Conservation (phyloP, 2,329 filamentous ascomycete genomes). For the Zalaria sp. region DNA sequence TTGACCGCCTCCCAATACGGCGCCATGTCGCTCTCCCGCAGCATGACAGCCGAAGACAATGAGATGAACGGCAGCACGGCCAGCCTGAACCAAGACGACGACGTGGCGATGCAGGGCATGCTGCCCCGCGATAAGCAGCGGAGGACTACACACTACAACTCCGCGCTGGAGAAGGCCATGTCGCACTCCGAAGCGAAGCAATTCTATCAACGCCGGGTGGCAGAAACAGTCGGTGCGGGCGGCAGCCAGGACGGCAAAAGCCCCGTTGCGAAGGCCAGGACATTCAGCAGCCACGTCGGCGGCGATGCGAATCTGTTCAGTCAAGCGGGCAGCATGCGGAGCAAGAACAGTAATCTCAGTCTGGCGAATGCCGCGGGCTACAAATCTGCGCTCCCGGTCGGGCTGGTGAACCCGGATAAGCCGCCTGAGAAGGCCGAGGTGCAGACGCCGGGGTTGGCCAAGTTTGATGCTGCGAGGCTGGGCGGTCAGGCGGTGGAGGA, state of each 20-base stretch:
- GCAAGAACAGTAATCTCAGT: constrained; percentile 19
- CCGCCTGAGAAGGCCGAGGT: constrained; percentile 14
- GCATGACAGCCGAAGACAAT: not conserved
- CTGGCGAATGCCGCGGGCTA: constrained; percentile 9
- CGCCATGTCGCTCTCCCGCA: not conserved
- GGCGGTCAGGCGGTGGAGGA: constrained; percentile 5
- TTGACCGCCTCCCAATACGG: not conserved
- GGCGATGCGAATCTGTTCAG: constrained; percentile 21
- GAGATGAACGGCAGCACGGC: constrained; percentile 1
- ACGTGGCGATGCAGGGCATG: constrained; percentile 17
- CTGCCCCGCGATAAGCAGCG: constrained; percentile 38
- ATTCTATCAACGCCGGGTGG: constrained; percentile 82
- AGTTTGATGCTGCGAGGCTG: constrained; percentile 10
- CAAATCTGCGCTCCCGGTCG: constrained; percentile 20
- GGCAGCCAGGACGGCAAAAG: constrained; percentile 20
- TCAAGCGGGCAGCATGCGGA: constrained; percentile 28
- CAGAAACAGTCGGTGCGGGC: constrained; percentile 34
- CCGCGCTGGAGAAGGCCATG: constrained; percentile 85
- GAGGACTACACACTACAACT: constrained; percentile 83
- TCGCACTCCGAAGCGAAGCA: constrained; percentile 89
- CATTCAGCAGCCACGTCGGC: constrained; percentile 26
- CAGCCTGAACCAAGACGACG: constrained; percentile 7
- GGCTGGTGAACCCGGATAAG: constrained; percentile 18
- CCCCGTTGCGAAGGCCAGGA: constrained; percentile 29
- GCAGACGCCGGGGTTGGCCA: constrained; percentile 16